Percentiles rank a stretch among this genome's conserved stretches.
Evolutionary conservation across 768 basidiomycete genomes (phyloP).

Genomic region (Boletus rubropictus): DNA sequence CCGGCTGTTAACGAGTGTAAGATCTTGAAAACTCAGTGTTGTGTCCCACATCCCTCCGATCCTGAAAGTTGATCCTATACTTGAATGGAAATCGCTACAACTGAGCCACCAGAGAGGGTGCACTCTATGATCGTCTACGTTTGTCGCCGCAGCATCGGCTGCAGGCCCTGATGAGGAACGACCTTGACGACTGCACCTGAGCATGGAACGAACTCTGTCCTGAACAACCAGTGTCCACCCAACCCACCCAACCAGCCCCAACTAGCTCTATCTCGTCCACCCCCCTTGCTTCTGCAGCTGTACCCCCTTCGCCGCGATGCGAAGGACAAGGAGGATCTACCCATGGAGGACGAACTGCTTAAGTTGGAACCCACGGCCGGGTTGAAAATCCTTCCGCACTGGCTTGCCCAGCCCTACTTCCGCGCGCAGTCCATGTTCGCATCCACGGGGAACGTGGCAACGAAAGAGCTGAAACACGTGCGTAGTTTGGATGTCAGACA

Average conservation of each 20-base stretch:
- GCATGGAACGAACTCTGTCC: slow-evolving; percentile 27
- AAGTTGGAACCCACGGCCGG: slow-evolving; percentile 43
- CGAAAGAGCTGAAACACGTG: slow-evolving; percentile 7
- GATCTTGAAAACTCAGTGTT: too few species aligned
- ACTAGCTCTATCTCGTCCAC: slow-evolving; percentile 20
- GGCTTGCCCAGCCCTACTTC: slow-evolving; percentile 70
- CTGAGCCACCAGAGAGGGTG: too few species aligned
- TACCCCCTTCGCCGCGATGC: slow-evolving; percentile 45
- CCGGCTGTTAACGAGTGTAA: too few species aligned
- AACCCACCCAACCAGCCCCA: slow-evolving; percentile 4
- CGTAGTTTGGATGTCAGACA: background rate
- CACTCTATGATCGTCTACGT: too few species aligned
- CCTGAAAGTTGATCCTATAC: too few species aligned
- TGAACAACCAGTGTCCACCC: slow-evolving; percentile 13
- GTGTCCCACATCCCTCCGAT: too few species aligned
- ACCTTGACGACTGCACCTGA: too few species aligned
- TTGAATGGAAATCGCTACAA: too few species aligned
- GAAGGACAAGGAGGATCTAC: slow-evolving; percentile 25
- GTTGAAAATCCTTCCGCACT: slow-evolving; percentile 54
- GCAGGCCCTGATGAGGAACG: too few species aligned
- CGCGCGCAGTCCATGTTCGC: slow-evolving; percentile 2
- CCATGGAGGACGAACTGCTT: slow-evolving; percentile 36
- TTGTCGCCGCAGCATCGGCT: too few species aligned
- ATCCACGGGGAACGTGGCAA: background rate
- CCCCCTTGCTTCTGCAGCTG: slow-evolving; percentile 8